Conservation (phyloP, 495 filamentous ascomycete species). For the Durotheca rogersii region DNA sequence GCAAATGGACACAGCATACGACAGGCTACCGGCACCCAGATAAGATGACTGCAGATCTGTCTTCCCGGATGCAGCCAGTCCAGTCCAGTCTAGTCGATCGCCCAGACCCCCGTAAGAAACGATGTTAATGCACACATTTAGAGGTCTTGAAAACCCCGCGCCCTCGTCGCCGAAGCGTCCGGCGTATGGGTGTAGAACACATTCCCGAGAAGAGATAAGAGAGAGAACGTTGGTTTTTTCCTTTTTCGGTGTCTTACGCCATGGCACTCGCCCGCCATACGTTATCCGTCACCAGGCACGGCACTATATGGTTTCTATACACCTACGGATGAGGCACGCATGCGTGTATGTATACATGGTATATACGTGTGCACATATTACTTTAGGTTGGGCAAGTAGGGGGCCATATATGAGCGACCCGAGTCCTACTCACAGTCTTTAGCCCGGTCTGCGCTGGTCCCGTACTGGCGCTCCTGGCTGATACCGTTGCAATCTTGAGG, state of each 20-base stretch:
- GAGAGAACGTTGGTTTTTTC: too few relatives aligned
- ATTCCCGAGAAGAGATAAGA: too few relatives aligned
- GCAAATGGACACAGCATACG: conserved; percentile 18
- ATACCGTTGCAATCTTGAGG: conserved; percentile 14
- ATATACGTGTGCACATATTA: neutral
- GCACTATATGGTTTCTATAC: too few relatives aligned
- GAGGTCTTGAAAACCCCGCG: conserved; percentile 12
- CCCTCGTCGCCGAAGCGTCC: conserved; percentile 16
- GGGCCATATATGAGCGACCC: too few relatives aligned
- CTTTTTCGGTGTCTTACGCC: too few relatives aligned
- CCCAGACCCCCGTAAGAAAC: conserved; percentile 12
- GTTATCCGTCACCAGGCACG: too few relatives aligned
- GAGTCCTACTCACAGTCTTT: too few relatives aligned
- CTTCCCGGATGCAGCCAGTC: conserved; percentile 17
- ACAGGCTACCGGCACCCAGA: conserved; percentile 13
- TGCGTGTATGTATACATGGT: neutral
- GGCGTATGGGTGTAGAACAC: too few relatives aligned
- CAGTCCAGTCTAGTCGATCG: conserved; percentile 24
- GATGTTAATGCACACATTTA: conserved; percentile 27
- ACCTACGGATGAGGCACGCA: conserved; percentile 2
- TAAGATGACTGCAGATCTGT: conserved; percentile 29
- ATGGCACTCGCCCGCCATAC: too few relatives aligned
- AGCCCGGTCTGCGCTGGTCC: neutral
- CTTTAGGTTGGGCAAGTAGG: too few relatives aligned
- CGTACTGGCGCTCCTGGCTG: conserved; percentile 11